Evolutionary conservation across 2,329 filamentous ascomycete species (phyloP), one percentile per base, ranked within the genome.

Genomic region (Dothidotthia symphoricarpi): DNA sequence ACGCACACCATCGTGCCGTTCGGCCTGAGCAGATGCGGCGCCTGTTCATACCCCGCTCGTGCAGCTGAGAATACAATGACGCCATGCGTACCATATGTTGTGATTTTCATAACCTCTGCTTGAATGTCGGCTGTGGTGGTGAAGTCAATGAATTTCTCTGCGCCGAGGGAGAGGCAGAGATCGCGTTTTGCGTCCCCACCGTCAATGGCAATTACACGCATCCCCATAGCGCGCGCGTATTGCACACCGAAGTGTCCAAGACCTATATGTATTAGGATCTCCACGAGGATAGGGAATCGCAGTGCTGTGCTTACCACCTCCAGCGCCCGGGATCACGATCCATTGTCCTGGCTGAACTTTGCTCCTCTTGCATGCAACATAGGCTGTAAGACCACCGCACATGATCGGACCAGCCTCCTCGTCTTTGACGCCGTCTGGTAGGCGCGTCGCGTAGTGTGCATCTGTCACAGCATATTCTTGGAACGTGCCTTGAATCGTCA

Each of bases 21-120:
- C 1, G 56, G 56, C 11, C 53, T 34, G 6, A 61, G 41, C n/a
- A 63, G 45, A 38, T 47, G 43, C 9, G 54, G 58, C 16, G 55
- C 57, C 27, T 53, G 45, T n/a, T 62, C 57, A 30, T 63, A 63
- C 3, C 63, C 64, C 30, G 64, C 57, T 38, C 58, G 66, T 7
- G 65, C 61, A 34, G 65, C 63, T 43, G 90, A 88, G 44, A 95
- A 81, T 17, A 95, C 76, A 46, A 95, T 75, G 40, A 90, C 88
- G 24, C 87, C 89, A 57, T 94, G 85, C 7, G 89, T 88, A 34
- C 90, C 90, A 12, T 86, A 59, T 2, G 42, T 52, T 4, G 72
- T 68, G 12, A 73, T 59, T 34, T 73, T 61, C 37, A 72, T 66
- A 3, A 78, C 70, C 24, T 69, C 70, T 8, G 49, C 47, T 7